Base-by-base conservation (phyloP, 1,139 yeast genomes). In the Nakaseomyces uthaithaninus region DNA sequence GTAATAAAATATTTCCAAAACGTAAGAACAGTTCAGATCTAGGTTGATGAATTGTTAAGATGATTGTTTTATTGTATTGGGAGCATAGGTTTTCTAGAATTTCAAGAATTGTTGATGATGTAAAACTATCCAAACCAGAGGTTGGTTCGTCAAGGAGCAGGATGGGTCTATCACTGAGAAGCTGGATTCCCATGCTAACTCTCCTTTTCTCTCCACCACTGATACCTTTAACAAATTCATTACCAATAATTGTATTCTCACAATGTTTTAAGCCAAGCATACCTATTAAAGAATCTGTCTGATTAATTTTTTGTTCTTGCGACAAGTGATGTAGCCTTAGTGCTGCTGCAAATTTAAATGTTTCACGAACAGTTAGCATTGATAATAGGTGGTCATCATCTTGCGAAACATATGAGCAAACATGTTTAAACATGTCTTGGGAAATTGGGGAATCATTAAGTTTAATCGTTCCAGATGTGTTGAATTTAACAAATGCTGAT, bases 181-280 rank as follows among this genome's bases (percentile, higher is more conserved):
- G 64, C 56, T 85, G 94, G 36, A 81, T 74, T 2, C 91, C 91
- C 58, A 85, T 84, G 0, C 91, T 78, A 1, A 85, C 84, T 49
- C 95, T 71, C 53, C 94, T 66, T 52, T 81, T 82, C 53, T 85
- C 94, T 42, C 94, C 95, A 10, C 95, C 95, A 23, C 91, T 80
- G 6, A 85, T 72, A 3, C 94, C 95, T 50, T 84, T 84, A 4
- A 75, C 69, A 30, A 71, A 63, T 27, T 80, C 87, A 37, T 77
- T 74, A 2, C 95, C 95, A 42, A 85, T 75, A 6, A 81, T 64
- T 0, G 81, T 80, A 50, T 84, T 80, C 22, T 86, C 84, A 62
- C 94, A 83, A 51, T 83, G 93, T 42, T 73, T 66, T 33, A 85
- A 66, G 0, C 94, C 94, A 62, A 82, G 74, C 45, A 75, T 72